Conservation (phyloP, 2,329 filamentous ascomycete genomes). For the Elsinoe arachidis region DNA sequence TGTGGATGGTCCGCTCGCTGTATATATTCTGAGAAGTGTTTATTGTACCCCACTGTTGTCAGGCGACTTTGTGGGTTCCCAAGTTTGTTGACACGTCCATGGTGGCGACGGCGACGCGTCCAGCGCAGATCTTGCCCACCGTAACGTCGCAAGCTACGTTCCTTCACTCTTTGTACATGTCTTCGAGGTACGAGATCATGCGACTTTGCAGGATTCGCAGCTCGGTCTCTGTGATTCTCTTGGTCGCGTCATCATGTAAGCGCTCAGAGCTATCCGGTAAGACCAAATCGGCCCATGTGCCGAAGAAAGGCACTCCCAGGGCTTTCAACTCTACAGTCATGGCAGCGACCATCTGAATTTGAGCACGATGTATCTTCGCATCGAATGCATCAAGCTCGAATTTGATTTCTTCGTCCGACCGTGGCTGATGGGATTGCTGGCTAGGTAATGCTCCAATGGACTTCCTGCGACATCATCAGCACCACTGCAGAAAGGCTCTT, state of each 20-base stretch:
- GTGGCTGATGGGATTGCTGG: neutral
- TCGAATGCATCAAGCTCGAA: constrained; percentile 52
- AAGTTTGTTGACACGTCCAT: neutral
- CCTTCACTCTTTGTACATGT: constrained; percentile 29
- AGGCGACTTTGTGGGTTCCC: neutral
- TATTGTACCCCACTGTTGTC: neutral
- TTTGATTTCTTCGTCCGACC: constrained; percentile 39
- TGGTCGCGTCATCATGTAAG: constrained; percentile 17
- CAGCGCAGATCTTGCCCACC: neutral
- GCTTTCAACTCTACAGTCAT: constrained; percentile 48
- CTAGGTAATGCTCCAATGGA: neutral
- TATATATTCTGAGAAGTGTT: neutral
- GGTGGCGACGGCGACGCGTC: neutral
- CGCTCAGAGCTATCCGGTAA: constrained; percentile 22
- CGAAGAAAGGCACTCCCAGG: constrained; percentile 55
- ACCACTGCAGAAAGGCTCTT: neutral
- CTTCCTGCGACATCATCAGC: neutral
- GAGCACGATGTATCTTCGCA: constrained; percentile 53
- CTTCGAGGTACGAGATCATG: constrained; percentile 32
- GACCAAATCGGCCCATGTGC: constrained; percentile 39
- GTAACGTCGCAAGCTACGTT: neutral
- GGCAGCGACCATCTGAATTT: constrained; percentile 50
- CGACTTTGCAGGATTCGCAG: constrained; percentile 26
- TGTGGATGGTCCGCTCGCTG: too few relatives aligned
- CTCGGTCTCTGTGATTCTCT: constrained; percentile 26